Conservation (phyloP, 148 eudicot genomes). For the Rhododendron ovatum region DNA sequence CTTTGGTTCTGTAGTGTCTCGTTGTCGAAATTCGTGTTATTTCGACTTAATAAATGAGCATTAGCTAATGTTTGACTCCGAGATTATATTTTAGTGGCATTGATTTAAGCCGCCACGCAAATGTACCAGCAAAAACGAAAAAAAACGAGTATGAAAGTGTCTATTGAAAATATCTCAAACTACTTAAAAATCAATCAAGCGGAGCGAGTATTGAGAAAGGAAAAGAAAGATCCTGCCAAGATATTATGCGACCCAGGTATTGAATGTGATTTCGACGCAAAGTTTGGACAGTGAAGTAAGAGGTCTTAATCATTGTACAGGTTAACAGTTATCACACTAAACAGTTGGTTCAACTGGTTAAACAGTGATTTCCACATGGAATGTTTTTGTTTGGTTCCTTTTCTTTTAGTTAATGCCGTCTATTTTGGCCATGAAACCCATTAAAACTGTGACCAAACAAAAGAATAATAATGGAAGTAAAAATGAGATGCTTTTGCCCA, state of each 20-base stretch:
- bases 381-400: not conserved
- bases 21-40: not conserved
- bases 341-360: not conserved
- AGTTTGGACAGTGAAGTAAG: not conserved
- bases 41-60: too few relatives aligned
- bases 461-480: not conserved
- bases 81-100: not conserved
- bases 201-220: too few relatives aligned
- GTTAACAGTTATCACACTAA: not conserved
- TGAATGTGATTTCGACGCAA: not conserved
- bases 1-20: not conserved
- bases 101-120: not conserved
- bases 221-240: not conserved
- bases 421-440: not conserved
- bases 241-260: not conserved
- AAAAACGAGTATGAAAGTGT: not conserved
- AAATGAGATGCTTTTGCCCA: not conserved
- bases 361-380: not conserved
- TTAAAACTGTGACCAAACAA: too few relatives aligned
- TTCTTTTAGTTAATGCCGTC: not conserved
- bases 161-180: not conserved
- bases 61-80: not conserved
- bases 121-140: not conserved
- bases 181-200: not conserved
- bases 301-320: not conserved